Base-by-base conservation (phyloP, 2,329 filamentous ascomycete species). In the Cryphonectria carpinicola region DNA sequence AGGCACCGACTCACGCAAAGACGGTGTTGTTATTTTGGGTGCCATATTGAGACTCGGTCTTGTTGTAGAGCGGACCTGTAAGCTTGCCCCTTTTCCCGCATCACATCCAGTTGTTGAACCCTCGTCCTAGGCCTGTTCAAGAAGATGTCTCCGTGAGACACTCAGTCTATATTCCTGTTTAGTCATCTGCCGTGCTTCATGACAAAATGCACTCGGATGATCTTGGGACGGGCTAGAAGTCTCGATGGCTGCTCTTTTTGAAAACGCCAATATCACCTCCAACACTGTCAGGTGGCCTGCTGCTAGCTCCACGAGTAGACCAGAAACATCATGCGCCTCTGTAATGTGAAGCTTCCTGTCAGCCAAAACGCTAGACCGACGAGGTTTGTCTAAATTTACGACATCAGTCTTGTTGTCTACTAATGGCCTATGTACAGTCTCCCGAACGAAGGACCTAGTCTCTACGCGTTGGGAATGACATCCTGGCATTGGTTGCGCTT, bases 201-300 rank as follows among this genome's bases (percentile, higher is more conserved):
- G 7, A 3, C n/a, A 2, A 7, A 54, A 54, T 54, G 2, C 8
- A 22, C 49, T 22, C 14, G 7, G 14, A 25, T 19, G 17, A 19
- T 54, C n/a, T 4, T 54, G 49, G 19, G 49, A 19, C 49, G n/a
- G 49, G 49, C n/a, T 2, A 1, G 6, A 7, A 25, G 49, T 25
- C n/a, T 19, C 49, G 14, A 54, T 54, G 49, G 49, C 49, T 54
- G 49, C 49, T 54, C 49, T 54, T n/a, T 54, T 54, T 54, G 49
- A 54, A 54, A 54, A 54, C n/a, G 49, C 49, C 5, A 54, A 19
- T 19, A 14, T 54, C 8, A 54, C 11, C n/a, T 54, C 49, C 7
- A 54, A 25, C 4, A 14, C 49, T 54, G 49, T 54, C 8, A 54
- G 49, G 10, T 54, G 17, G 49, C 49, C 8, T 7, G n/a, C 14